Percentiles rank a stretch among this genome's conserved stretches.
These are phyloP conservation scores for Starmerella bombi DNA, from an alignment of 805 yeast genomes.

Conservation along the genomic window DNA sequence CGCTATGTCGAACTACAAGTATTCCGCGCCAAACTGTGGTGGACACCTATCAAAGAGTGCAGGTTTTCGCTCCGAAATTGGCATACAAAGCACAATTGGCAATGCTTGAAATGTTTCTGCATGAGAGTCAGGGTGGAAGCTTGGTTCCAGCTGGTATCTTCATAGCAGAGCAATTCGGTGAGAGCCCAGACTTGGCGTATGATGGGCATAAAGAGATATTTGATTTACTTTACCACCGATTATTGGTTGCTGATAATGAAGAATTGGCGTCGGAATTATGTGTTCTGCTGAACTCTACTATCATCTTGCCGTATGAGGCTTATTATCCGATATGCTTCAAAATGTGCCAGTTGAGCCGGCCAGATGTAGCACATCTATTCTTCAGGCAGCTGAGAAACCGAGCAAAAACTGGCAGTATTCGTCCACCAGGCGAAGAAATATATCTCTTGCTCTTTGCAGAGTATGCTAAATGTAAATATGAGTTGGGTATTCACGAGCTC, in stretches of 20 bases:
- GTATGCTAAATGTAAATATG: conserved; percentile 47
- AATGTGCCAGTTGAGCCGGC: conserved; percentile 40
- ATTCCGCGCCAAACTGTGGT: conserved; percentile 24
- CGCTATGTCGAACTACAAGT: conserved; percentile 23
- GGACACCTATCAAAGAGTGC: conserved; percentile 33
- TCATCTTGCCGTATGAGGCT: conserved; percentile 43
- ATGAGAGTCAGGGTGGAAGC: conserved; percentile 28
- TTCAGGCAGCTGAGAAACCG: conserved; percentile 48
- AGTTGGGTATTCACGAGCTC: conserved; percentile 51
- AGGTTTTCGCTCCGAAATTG: conserved; percentile 30
- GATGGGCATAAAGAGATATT: conserved; percentile 30
- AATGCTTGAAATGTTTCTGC: conserved; percentile 30
- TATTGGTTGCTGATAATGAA: conserved; percentile 29
- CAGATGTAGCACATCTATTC: conserved; percentile 48
- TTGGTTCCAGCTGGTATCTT: conserved; percentile 28
- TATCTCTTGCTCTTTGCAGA: conserved; percentile 47
- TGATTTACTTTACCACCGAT: conserved; percentile 35
- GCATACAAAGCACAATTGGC: conserved; percentile 32
- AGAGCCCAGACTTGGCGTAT: conserved; percentile 21
- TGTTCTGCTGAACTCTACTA: conserved; percentile 42
- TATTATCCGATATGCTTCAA: conserved; percentile 47
- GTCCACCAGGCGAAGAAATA: conserved; percentile 42
- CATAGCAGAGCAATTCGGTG: conserved; percentile 34
- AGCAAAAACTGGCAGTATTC: conserved; percentile 37
- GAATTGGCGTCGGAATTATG: conserved; percentile 47